Conservation (phyloP, 768 basidiomycete genomes). For the Auriscalpium orientale region DNA sequence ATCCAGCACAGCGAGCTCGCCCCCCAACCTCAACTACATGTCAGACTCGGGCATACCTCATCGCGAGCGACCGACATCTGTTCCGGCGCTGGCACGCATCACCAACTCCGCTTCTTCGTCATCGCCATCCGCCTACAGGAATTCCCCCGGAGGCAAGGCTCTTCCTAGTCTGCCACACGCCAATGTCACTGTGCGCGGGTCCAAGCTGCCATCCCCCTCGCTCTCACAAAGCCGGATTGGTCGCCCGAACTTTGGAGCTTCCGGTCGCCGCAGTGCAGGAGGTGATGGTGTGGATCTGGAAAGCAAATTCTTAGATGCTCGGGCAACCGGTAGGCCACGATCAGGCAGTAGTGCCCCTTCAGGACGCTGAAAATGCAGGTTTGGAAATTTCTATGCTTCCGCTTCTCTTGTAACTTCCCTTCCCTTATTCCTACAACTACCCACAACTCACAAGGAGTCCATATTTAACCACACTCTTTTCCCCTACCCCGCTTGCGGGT, state of each 20-base stretch:
- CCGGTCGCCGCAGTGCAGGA: conserved; percentile 20
- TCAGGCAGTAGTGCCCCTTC: conserved; percentile 14
- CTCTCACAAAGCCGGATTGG: conserved; percentile 26
- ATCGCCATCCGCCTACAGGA: conserved; percentile 7
- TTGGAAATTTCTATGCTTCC: neutral
- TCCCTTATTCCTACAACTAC: neutral
- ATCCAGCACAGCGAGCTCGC: conserved; percentile 30
- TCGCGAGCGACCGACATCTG: conserved; percentile 1
- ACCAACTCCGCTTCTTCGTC: neutral
- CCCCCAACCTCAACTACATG: conserved; percentile 9
- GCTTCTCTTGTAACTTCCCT: neutral
- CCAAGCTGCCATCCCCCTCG: conserved; percentile 17
- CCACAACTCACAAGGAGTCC: neutral
- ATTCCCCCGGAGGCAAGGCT: conserved; percentile 5
- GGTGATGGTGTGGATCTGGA: conserved; percentile 15
- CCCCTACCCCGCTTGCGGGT: neutral
- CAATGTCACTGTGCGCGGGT: conserved; percentile 20
- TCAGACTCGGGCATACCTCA: conserved; percentile 10
- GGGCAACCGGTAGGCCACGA: conserved; percentile 19
- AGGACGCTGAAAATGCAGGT: neutral
- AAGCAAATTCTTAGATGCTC: conserved; percentile 9
- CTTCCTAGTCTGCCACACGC: conserved; percentile 13
- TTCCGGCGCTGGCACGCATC: neutral
- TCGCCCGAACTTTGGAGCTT: conserved; percentile 14
- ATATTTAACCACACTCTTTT: neutral